phyloP scores from a whole-genome alignment of 306 rosid species.

The Astragalus glycyphyllos region DNA sequence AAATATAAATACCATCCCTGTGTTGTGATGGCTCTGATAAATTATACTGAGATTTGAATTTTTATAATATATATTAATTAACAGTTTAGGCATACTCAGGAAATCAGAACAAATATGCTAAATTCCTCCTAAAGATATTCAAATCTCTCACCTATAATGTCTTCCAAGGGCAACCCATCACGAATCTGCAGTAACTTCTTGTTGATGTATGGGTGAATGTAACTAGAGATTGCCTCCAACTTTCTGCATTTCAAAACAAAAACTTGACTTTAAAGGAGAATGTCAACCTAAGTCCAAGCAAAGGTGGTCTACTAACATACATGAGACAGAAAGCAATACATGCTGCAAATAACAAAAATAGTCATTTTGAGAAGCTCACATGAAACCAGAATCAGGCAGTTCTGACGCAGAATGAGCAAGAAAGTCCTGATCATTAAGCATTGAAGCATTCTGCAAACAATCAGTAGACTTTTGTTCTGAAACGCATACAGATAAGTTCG shows the following conservation, averaged over 20 bases:
- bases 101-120: slow-evolving; percentile 27
- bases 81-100: background rate
- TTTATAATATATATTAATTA: background rate
- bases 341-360: slow-evolving; percentile 33
- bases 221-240: slow-evolving; percentile 51
- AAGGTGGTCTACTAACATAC: slow-evolving; percentile 28
- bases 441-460: slow-evolving; percentile 47
- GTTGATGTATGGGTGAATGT: slow-evolving; percentile 66
- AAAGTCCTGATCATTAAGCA: slow-evolving; percentile 50
- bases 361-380: slow-evolving; percentile 56
- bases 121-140: slow-evolving; percentile 34
- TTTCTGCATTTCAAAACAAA: slow-evolving; percentile 58
- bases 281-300: too few species aligned
- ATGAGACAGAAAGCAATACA: slow-evolving; percentile 37
- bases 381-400: slow-evolving; percentile 46
- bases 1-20: slow-evolving; percentile 9
- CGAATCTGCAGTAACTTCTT: slow-evolving; percentile 57
- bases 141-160: slow-evolving; percentile 49
- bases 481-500: slow-evolving; percentile 46
- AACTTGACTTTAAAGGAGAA: slow-evolving; percentile 30
- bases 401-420: slow-evolving; percentile 47
- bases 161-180: slow-evolving; percentile 48
- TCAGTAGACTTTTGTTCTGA: slow-evolving; percentile 46
- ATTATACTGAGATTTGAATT: background rate
- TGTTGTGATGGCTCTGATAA: background rate